These are phyloP conservation scores for Spinellus fusiger DNA, from an alignment of 192 early-diverging fungal genomes.

Conservation along the genomic window DNA sequence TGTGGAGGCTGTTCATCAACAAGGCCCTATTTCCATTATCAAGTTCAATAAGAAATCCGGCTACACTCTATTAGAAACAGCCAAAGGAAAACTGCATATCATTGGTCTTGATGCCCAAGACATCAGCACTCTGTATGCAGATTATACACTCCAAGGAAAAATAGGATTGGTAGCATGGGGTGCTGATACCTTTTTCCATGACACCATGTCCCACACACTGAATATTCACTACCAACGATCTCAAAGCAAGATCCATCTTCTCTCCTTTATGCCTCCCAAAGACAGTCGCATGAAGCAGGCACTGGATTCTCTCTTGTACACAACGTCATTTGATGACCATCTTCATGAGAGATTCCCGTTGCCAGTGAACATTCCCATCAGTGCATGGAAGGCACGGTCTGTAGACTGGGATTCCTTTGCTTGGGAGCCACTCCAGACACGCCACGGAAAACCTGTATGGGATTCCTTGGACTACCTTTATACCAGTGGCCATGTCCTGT, in stretches of 20 bases:
- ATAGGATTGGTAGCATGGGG: constrained; percentile 47
- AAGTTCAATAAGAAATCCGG: constrained; percentile 32
- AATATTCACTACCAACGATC: constrained; percentile 27
- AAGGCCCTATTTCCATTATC: constrained; percentile 22
- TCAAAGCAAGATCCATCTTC: constrained; percentile 29
- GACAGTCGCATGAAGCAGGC: constrained; percentile 6
- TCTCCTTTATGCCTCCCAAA: constrained; percentile 20
- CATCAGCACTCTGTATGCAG: constrained; percentile 42
- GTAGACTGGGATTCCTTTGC: constrained; percentile 35
- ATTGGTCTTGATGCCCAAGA: constrained; percentile 17
- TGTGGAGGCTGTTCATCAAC: constrained; percentile 9
- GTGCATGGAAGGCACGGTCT: constrained; percentile 30
- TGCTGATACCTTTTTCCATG: constrained; percentile 36
- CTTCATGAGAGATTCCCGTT: background rate
- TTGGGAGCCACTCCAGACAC: constrained; percentile 26
- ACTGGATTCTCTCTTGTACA: constrained; percentile 17
- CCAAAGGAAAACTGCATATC: constrained; percentile 22
- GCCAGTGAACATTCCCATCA: background rate
- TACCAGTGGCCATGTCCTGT: constrained; percentile 60
- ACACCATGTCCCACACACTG: constrained; percentile 14
- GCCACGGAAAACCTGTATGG: constrained; percentile 37
- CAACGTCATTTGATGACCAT: background rate
- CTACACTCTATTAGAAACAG: constrained; percentile 19
- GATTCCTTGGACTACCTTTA: constrained; percentile 55
- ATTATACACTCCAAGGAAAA: constrained; percentile 35